Evolutionary conservation across 257 asterid species (phyloP), one percentile per base, ranked within the genome.

Genomic region (Solanum dulcamara): DNA sequence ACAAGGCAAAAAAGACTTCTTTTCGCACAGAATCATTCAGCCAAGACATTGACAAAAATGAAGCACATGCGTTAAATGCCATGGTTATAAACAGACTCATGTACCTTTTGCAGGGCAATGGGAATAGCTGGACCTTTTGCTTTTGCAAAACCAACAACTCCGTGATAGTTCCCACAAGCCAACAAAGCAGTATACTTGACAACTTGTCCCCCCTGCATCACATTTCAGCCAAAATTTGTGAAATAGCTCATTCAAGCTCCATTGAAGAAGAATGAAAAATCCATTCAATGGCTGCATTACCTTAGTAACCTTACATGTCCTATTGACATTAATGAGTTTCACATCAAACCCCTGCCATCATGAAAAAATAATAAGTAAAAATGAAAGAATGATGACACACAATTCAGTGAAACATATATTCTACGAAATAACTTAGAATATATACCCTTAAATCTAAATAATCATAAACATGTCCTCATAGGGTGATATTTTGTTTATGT

Each of bases 91-190:
- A 55, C n/a, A 11, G 67, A 67, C 28, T 50, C 68, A 7, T 26
- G 59, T 87, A 95, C 99, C 98, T 96, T 96, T 90, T 93, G 98
- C 87, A 95, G 92, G 86, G 99, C 98, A 72, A 91, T 81, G 10
- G 97, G 96, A 85, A 91, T 86, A 64, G 96, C 86, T 46, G 97
- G 95, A 88, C 97, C 98, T 91, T 95, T 96, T 57, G 98, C 98
- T 92, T 92, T 96, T 84, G 98, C 99, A 87, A 88, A 95, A 85
- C 99, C 99, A 90, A 96, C 91, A 75, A 95, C 96, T 40, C 98
- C 99, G 24, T 94, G 91, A 92, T 95, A 95, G 90, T 96, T 96
- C 77, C 99, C 99, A 90, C 99, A 96, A 80, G 95, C 99, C 55
- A 96, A 89, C 91, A 94, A 90, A 32, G 96, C 98, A 89, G 97